phyloP scores from a whole-genome alignment of 2,329 filamentous ascomycete species.

The Penicillium occitanis region DNA sequence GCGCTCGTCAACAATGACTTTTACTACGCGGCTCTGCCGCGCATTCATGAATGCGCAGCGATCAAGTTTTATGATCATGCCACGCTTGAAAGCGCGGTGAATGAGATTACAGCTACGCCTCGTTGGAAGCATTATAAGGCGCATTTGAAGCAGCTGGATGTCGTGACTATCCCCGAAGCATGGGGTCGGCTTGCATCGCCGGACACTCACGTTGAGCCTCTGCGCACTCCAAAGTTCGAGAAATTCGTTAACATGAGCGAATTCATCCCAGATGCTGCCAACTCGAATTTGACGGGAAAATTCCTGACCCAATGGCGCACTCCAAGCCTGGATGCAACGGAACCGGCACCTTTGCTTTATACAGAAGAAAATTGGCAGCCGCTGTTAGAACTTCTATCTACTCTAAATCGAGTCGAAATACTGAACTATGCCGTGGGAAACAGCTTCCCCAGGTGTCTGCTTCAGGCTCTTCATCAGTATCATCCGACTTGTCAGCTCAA shows the following conservation, averaged over 20 bases:
- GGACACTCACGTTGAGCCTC: background rate
- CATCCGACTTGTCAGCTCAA: constrained; percentile 8
- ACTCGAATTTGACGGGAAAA: background rate
- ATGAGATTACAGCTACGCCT: background rate
- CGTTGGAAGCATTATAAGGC: background rate
- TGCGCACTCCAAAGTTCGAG: background rate
- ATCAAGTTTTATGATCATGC: background rate
- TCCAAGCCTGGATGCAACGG: too few species aligned
- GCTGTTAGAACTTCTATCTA: background rate
- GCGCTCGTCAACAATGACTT: constrained; percentile 4
- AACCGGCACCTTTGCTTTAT: background rate
- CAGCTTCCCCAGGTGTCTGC: background rate
- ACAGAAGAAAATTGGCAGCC: constrained; percentile 5
- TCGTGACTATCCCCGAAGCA: background rate
- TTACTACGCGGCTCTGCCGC: constrained; percentile 2
- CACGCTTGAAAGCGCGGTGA: background rate
- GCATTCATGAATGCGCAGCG: background rate
- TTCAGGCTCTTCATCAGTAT: background rate
- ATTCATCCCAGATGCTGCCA: background rate
- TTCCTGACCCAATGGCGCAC: background rate
- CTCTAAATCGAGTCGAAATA: background rate
- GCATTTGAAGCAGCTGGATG: background rate
- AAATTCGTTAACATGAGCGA: background rate
- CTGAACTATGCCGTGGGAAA: constrained; percentile 11
- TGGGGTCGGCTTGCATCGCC: background rate